phyloP scores from a whole-genome alignment of 2,329 filamentous ascomycete genomes.

The Cordyceps cicadae region DNA sequence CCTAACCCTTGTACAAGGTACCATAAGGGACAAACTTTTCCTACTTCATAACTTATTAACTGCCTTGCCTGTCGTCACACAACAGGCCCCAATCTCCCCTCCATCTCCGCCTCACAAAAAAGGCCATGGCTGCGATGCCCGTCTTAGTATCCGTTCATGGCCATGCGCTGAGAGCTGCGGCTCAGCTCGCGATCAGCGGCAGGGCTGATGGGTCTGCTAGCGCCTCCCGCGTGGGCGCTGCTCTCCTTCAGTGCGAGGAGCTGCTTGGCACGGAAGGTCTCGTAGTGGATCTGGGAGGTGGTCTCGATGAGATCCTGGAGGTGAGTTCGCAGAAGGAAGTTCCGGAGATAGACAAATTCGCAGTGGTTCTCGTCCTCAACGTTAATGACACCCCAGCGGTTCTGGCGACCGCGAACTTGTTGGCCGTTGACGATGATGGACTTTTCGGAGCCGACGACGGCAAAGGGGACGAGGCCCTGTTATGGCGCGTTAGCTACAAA shows the following conservation, averaged over 20 bases:
- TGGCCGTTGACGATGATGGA: constrained; percentile 95
- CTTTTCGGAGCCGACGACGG: constrained; percentile 96
- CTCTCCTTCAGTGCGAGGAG: constrained; percentile 96
- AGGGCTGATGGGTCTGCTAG: constrained; percentile 89
- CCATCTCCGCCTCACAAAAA: background rate
- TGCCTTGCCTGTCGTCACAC: background rate
- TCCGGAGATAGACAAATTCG: constrained; percentile 96
- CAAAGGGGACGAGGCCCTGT: constrained; percentile 89
- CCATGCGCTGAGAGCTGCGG: constrained; percentile 93
- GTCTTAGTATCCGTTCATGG: constrained; percentile 93
- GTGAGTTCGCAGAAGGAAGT: constrained; percentile 97
- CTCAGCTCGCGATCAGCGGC: constrained; percentile 91
- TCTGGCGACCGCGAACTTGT: constrained; percentile 94
- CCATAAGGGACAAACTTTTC: constrained; percentile 8
- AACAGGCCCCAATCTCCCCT: background rate
- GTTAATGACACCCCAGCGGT: constrained; percentile 99
- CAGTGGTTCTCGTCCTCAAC: constrained; percentile 99
- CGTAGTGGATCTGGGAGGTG: constrained; percentile 99
- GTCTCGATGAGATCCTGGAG: constrained; percentile 98
- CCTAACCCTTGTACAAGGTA: constrained; percentile 5
- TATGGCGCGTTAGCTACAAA: constrained; percentile 25
- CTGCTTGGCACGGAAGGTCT: constrained; percentile 99
- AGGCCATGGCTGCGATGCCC: background rate
- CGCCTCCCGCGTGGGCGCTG: constrained; percentile 66
- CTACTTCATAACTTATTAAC: constrained; percentile 10